Evolutionary conservation across 345 rosid genomes (phyloP).

Genomic region (Conringia planisiliqua): DNA sequence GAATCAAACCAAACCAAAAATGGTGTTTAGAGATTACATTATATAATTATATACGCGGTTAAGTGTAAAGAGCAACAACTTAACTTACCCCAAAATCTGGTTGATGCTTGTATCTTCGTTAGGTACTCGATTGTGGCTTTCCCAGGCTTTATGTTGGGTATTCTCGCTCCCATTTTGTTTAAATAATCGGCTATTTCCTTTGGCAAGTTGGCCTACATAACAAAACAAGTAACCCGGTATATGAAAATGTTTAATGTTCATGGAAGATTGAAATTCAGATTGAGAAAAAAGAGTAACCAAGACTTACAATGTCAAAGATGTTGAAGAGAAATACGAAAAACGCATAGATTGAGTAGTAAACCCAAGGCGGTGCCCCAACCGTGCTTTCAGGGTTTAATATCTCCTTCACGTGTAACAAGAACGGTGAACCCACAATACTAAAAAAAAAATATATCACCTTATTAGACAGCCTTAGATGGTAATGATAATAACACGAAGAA

Average conservation of each 20-base stretch:
- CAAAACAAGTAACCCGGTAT: background rate
- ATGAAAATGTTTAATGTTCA: background rate
- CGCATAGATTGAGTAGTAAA: conserved; percentile 82
- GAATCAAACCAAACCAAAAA: conserved; percentile 22
- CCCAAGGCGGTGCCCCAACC: conserved; percentile 87
- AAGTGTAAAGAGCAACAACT: background rate
- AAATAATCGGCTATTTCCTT: conserved; percentile 95
- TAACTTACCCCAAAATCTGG: conserved; percentile 91
- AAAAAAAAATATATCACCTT: conserved; percentile 18
- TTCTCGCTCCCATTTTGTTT: conserved; percentile 98
- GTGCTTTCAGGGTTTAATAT: conserved; percentile 82
- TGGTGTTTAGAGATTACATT: background rate
- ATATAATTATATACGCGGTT: background rate
- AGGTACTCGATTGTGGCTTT: conserved; percentile 88
- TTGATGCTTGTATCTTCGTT: conserved; percentile 83
- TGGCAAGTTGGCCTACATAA: conserved; percentile 84
- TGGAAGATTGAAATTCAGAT: background rate
- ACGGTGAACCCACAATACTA: conserved; percentile 75
- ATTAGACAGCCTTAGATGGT: conserved; percentile 32
- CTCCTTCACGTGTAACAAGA: conserved; percentile 77
- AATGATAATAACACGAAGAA: background rate
- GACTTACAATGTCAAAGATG: conserved; percentile 93
- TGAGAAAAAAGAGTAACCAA: conserved; percentile 4
- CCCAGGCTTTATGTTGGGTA: conserved; percentile 91
- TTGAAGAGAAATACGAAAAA: conserved; percentile 88